These are phyloP conservation scores for Lobosporangium transversale DNA, from an alignment of 192 early-diverging fungal genomes.

Conservation along the genomic window DNA sequence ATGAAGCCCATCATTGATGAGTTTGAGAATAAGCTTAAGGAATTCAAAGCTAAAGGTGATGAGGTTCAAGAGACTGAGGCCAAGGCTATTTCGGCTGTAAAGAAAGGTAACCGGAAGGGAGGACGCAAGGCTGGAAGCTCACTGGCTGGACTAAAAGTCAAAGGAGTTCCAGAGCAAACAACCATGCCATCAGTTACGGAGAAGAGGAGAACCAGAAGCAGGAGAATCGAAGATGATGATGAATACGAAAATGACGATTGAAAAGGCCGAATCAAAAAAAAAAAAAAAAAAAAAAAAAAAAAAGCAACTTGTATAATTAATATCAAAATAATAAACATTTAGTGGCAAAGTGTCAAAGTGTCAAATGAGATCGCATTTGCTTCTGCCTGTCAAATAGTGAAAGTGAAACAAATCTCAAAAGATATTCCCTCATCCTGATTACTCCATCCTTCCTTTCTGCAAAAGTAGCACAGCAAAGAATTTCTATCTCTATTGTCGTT, in stretches of 20 bases:
- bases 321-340: too few relatives aligned
- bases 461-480: too few relatives aligned
- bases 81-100: slow-evolving; percentile 46
- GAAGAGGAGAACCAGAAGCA: slow-evolving; percentile 3
- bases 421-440: too few relatives aligned
- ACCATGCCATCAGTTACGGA: not conserved
- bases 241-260: not conserved
- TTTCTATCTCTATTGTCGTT: too few relatives aligned
- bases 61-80: slow-evolving; percentile 45
- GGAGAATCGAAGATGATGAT: not conserved
- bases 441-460: too few relatives aligned
- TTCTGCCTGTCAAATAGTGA: too few relatives aligned
- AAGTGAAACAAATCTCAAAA: too few relatives aligned
- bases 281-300: too few relatives aligned
- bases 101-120: slow-evolving; percentile 37
- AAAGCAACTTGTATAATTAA: too few relatives aligned
- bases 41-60: slow-evolving; percentile 68
- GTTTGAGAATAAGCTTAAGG: slow-evolving; percentile 81
- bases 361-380: too few relatives aligned
- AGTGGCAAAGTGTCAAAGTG: too few relatives aligned
- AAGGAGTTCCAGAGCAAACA: slow-evolving; percentile 12
- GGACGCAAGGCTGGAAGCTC: slow-evolving; percentile 33
- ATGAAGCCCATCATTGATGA: slow-evolving; percentile 86
- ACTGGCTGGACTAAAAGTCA: slow-evolving; percentile 33
- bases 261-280: too few relatives aligned